phyloP scores from a whole-genome alignment of 148 eudicot genomes.

The Beta vulgaris region DNA sequence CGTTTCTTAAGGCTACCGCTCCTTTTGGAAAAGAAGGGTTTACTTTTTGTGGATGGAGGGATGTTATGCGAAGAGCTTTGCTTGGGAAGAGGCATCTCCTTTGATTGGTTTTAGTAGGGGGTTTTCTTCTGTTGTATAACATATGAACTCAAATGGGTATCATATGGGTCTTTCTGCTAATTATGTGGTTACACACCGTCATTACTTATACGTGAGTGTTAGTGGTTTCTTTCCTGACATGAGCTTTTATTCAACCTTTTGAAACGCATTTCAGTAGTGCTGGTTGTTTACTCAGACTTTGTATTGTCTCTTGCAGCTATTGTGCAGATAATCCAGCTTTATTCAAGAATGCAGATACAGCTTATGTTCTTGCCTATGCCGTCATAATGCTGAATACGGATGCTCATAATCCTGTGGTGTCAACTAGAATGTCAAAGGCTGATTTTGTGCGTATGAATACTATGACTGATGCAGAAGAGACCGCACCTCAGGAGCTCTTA shows the following conservation, averaged over 20 bases:
- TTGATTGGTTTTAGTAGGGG: not conserved
- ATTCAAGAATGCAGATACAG: slow-evolving; percentile 98
- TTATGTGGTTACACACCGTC: not conserved
- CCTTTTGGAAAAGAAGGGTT: not conserved
- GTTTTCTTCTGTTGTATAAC: not conserved
- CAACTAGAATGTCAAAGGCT: slow-evolving; percentile 94
- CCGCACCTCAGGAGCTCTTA: slow-evolving; percentile 73
- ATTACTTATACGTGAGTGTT: not conserved
- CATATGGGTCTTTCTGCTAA: not conserved
- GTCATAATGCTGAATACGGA: slow-evolving; percentile 98
- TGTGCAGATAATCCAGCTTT: slow-evolving; percentile 95
- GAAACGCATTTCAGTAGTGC: slow-evolving; percentile 6
- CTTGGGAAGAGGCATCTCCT: not conserved
- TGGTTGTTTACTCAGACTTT: slow-evolving; percentile 16
- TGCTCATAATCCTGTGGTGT: slow-evolving; percentile 98
- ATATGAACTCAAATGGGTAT: not conserved
- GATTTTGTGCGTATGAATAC: slow-evolving; percentile 86
- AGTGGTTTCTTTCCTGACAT: not conserved
- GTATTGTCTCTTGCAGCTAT: slow-evolving; percentile 54
- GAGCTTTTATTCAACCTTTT: not conserved
- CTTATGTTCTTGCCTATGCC: slow-evolving; percentile 98
- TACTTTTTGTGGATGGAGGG: not conserved
- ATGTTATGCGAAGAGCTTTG: not conserved
- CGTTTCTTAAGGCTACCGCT: not conserved
- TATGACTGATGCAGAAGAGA: slow-evolving; percentile 79